These are phyloP conservation scores for Komagataella mondaviorum DNA, from an alignment of 805 yeast species.

Conservation along the genomic window DNA sequence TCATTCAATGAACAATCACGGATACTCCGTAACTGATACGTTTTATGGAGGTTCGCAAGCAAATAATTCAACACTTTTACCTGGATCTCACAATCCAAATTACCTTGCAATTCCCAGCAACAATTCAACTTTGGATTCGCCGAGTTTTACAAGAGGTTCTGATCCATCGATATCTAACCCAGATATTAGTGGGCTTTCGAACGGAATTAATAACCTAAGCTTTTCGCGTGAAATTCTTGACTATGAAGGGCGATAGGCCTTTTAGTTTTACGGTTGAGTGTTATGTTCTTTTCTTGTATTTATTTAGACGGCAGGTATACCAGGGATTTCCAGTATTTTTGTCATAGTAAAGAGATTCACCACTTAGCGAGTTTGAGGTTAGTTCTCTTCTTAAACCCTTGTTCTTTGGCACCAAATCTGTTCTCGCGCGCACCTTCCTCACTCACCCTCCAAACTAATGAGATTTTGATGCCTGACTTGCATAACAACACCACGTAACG, in stretches of 20 bases:
- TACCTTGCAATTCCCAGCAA: neutral
- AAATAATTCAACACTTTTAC: neutral
- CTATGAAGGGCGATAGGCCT: neutral
- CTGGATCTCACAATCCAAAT: neutral
- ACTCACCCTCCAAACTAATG: no score
- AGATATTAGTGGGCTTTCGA: neutral
- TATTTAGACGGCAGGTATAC: neutral
- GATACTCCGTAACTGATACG: neutral
- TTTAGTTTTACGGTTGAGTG: neutral
- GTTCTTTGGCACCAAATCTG: no score
- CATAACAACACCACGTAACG: neutral
- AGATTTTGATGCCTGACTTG: neutral
- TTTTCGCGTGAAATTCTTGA: neutral
- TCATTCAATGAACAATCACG: neutral
- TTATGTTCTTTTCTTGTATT: neutral
- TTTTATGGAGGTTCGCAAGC: neutral
- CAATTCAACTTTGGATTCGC: neutral
- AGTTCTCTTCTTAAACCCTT: no score
- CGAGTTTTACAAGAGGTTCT: neutral
- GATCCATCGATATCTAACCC: neutral
- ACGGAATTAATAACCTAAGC: neutral
- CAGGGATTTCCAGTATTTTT: neutral
- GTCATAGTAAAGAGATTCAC: neutral
- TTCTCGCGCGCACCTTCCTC: no score
- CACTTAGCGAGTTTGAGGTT: neutral